Conservation (phyloP, 169 alveolate species). For the Ichthyophthirius multifiliis region DNA sequence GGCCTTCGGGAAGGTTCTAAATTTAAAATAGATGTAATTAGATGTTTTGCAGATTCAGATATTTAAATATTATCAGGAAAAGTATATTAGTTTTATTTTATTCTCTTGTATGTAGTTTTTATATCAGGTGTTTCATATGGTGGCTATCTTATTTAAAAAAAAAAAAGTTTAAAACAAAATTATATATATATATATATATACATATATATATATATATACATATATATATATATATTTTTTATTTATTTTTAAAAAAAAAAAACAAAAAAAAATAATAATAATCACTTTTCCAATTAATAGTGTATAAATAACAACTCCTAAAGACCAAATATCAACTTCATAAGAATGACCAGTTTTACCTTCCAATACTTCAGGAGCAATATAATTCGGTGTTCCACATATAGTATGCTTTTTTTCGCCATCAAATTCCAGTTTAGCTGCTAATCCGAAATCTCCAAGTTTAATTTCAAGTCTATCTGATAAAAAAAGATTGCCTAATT, state of each 20-base stretch:
- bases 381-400: constrained; percentile 88
- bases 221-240: constrained; percentile 59
- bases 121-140: constrained; percentile 73
- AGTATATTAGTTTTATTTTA: constrained; percentile 53
- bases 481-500: constrained; percentile 79
- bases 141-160: constrained; percentile 71
- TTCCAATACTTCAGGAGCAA: constrained; percentile 85
- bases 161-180: constrained; percentile 54
- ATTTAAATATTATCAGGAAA: constrained; percentile 64
- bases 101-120: constrained; percentile 63
- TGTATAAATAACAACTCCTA: constrained; percentile 85
- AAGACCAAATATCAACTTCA: constrained; percentile 78
- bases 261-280: constrained; percentile 69
- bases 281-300: constrained; percentile 74
- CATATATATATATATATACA: constrained; percentile 62
- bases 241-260: constrained; percentile 76
- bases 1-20: constrained; percentile 76
- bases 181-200: constrained; percentile 66
- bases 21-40: constrained; percentile 66
- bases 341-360: constrained; percentile 65
- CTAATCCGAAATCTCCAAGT: constrained; percentile 76
- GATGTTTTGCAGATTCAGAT: constrained; percentile 48
- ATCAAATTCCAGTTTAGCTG: constrained; percentile 66
- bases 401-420: constrained; percentile 71
- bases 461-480: constrained; percentile 70